phyloP scores from a whole-genome alignment of 2,329 filamentous ascomycete genomes.

The Diplodia intermedia region DNA sequence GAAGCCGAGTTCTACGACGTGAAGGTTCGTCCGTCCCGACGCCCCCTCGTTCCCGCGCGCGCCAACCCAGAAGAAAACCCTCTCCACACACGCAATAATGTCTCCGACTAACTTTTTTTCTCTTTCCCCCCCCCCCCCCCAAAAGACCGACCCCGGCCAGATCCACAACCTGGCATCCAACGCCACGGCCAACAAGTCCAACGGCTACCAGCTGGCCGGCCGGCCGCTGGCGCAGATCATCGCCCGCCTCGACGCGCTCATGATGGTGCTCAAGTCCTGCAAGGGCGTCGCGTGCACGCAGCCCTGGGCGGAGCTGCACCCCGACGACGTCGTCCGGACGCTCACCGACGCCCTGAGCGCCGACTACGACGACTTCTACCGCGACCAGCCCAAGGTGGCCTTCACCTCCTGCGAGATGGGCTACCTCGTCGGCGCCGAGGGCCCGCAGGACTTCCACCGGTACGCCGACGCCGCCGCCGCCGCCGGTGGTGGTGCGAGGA shows the following conservation, averaged over 20 bases:
- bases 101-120: background rate
- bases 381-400: constrained; percentile 57
- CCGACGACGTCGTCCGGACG: constrained; percentile 58
- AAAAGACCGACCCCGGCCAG: constrained; percentile 37
- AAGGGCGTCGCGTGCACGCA: constrained; percentile 60
- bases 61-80: background rate
- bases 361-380: constrained; percentile 62
- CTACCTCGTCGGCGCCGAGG: constrained; percentile 64
- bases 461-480: background rate
- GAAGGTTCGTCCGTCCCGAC: constrained; percentile 53
- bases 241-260: constrained; percentile 59
- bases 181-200: background rate
- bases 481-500: background rate
- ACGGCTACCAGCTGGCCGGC: constrained; percentile 27
- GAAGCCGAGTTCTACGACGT: constrained; percentile 72
- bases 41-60: no score
- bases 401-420: constrained; percentile 64
- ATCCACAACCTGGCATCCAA: constrained; percentile 47
- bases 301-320: constrained; percentile 66
- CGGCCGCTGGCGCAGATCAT: constrained; percentile 36
- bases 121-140: background rate
- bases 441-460: constrained; percentile 39
- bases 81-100: background rate
- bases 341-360: constrained; percentile 59
- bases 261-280: constrained; percentile 68